Base-by-base conservation (phyloP, 192 early-diverging fungal genomes). In the Backusella psychrophila region DNA sequence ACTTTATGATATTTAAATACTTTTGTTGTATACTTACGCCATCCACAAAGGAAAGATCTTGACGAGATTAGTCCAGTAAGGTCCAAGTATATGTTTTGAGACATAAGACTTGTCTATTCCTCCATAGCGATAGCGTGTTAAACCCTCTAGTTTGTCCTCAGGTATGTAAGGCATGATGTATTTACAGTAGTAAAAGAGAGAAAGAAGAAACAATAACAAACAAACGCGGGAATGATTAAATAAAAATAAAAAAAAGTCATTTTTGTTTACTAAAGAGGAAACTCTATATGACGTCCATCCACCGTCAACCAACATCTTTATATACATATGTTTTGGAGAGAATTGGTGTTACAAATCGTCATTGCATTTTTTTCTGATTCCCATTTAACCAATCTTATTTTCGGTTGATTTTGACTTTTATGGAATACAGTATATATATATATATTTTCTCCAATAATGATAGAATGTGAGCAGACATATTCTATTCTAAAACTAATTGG, bases 1-100 rank as follows among this genome's bases (percentile, higher is more conserved):
- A 44, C 11, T 42, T 14, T 9, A 6, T 69, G 9, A 39, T 46
- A 33, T 31, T 49, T 71, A n/a, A 35, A 68, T 35, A 8, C 0
- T 35, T 19, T 21, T 9, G 8, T 19, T 69, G 23, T 69, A 8
- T 23, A 93, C 90, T 92, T 91, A 94, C 93, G 96, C 96, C 89
- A 97, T 90, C 95, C 95, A 97, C 76, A 92, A 84, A 21, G 96
- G 96, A 82, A 97, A 96, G 63, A 95, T 83, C 12, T 90, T 92
- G 39, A 96, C 92, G 19, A 91, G 90, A 88, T 92, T 93, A 79
- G 93, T 93, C 96, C 96, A 97, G 82, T 96, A 97, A 75, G 91
- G 95, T 33, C 84, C 86, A 26, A 96, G 86, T 36, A 97, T 83
- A 78, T 96, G 94, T 69, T 91, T 90, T 56, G 94, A 90, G 23